Evolutionary conservation across 495 filamentous ascomycete genomes (phyloP).

Genomic region (Podospora conica): DNA sequence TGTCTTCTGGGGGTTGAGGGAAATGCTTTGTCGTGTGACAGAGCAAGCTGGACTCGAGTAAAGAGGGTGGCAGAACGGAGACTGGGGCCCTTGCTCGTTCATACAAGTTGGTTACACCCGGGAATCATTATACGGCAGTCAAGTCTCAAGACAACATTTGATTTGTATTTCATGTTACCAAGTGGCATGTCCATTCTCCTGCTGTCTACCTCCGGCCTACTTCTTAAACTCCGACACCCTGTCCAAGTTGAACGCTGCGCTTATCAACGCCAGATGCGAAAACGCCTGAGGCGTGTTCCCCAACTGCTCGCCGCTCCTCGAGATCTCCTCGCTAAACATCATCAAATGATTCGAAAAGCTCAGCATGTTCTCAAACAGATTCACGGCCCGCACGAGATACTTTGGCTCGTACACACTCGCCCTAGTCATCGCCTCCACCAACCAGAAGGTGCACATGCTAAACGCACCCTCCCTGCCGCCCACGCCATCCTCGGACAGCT

Average conservation of each 20-base stretch:
- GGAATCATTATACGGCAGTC: neutral
- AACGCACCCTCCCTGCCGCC: constrained; percentile 70
- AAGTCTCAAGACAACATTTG: neutral
- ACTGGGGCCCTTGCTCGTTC: neutral
- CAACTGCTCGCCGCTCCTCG: constrained; percentile 60
- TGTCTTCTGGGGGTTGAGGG: neutral
- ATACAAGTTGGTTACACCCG: neutral
- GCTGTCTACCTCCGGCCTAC: too few species aligned
- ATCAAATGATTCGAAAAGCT: constrained; percentile 64
- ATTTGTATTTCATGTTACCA: neutral
- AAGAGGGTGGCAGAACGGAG: neutral
- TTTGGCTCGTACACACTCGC: constrained; percentile 59
- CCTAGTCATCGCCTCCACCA: constrained; percentile 67
- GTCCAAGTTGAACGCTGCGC: constrained; percentile 67
- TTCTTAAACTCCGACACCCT: constrained; percentile 33
- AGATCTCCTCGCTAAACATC: constrained; percentile 74
- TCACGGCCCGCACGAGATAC: constrained; percentile 56
- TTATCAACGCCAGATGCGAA: constrained; percentile 64
- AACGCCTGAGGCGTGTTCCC: constrained; percentile 73
- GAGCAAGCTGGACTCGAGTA: neutral
- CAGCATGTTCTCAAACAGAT: constrained; percentile 68
- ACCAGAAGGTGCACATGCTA: constrained; percentile 73
- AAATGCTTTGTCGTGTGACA: neutral
- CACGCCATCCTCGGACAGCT: constrained; percentile 61
- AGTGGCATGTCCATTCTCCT: neutral